Evolutionary conservation across 2,329 filamentous ascomycete genomes (phyloP).

Genomic region (Fusarium globosum): DNA sequence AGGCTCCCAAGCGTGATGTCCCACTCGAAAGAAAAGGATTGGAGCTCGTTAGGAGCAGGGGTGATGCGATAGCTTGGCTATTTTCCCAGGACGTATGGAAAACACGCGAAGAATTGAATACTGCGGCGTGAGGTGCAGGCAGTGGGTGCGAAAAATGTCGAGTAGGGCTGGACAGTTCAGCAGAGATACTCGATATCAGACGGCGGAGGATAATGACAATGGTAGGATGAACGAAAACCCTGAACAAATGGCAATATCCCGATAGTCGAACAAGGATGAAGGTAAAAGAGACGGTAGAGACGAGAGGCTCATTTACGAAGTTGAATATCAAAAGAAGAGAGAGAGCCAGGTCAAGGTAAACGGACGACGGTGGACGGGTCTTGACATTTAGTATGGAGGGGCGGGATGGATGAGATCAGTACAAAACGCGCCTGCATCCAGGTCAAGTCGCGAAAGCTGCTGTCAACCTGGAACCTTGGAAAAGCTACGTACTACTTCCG

Average conservation of each 20-base stretch:
- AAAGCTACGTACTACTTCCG: slow-evolving; percentile 29
- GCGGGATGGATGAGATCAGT: slow-evolving; percentile 38
- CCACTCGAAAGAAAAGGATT: slow-evolving; percentile 44
- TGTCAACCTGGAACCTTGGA: slow-evolving; percentile 17
- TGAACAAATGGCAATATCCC: slow-evolving; percentile 3
- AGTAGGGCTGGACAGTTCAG: slow-evolving; percentile 7
- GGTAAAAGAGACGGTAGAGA: slow-evolving; percentile 27
- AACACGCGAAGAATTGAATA: slow-evolving; percentile 29
- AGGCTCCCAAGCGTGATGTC: slow-evolving; percentile 45
- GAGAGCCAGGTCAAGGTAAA: slow-evolving; percentile 22
- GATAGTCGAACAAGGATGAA: slow-evolving; percentile 29
- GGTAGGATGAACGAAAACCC: slow-evolving; percentile 10
- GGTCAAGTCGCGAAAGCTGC: slow-evolving; percentile 24
- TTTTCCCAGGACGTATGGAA: slow-evolving; percentile 37
- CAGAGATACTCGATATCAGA: slow-evolving; percentile 4
- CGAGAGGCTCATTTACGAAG: slow-evolving; percentile 12
- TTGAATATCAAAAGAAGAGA: slow-evolving; percentile 22
- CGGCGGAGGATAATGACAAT: slow-evolving; percentile 6
- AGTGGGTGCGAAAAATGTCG: slow-evolving; percentile 4
- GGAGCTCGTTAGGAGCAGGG: slow-evolving; percentile 28
- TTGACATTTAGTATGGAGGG: slow-evolving; percentile 41
- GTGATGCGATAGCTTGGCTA: slow-evolving; percentile 18
- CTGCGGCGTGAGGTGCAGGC: slow-evolving; percentile 17
- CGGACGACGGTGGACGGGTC: slow-evolving; percentile 17
- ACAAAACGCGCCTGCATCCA: slow-evolving; percentile 40